Base-by-base conservation (phyloP, 1,139 yeast genomes). In the Blastobotrys indianensis region DNA sequence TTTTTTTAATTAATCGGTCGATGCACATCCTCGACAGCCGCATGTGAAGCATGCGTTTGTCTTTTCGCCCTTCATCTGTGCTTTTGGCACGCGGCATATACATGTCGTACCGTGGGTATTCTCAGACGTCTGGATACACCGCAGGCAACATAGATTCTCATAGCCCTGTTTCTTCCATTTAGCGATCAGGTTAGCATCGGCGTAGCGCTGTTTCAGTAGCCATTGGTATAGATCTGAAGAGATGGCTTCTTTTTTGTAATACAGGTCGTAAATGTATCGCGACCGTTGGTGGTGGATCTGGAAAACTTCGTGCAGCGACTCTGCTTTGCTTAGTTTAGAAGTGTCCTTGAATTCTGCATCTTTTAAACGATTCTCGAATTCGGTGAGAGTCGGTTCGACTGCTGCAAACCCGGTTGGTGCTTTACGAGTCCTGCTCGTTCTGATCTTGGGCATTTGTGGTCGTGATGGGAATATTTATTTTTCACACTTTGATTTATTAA, bases 151-250 rank as follows among this genome's bases (percentile, higher is more conserved):
- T 46, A 88, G 67, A 50, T 82, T 77, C 61, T 88, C 97, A 64
- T 88, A 88, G 7, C 97, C 97, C 59, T 79, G 82, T 60, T 85
- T 87, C 64, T 81, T 81, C 97, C 97, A 88, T 63, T 88, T 88
- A 32, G 95, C 94, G 34, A 88, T 85, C 49, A 88, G 68, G 38
- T 78, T 75, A 5, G 72, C 77, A 60, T 88, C 92, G 1, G 77
- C 85, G 55, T 79, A 78, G 47, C 79, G 76, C 57, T 85, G 81
- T 52, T 76, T 75, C 45, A 86, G 58, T 23, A 88, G 68, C 86
- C 92, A 88, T 39, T 80, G 80, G 62, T 86, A 88, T n/a, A 88
- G 69, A 37, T 81, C 82, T 40, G 70, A 66, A 2, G 82, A 74
- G 32, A 88, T 84, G 29, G 81, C 74, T 54, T 82, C 77, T 50